A percentile compares a stretch with the other conserved stretches of the same genome.
These are phyloP conservation scores for Eurotiales sp. DNA, from an alignment of 2,329 filamentous ascomycete genomes.

Conservation along the genomic window DNA sequence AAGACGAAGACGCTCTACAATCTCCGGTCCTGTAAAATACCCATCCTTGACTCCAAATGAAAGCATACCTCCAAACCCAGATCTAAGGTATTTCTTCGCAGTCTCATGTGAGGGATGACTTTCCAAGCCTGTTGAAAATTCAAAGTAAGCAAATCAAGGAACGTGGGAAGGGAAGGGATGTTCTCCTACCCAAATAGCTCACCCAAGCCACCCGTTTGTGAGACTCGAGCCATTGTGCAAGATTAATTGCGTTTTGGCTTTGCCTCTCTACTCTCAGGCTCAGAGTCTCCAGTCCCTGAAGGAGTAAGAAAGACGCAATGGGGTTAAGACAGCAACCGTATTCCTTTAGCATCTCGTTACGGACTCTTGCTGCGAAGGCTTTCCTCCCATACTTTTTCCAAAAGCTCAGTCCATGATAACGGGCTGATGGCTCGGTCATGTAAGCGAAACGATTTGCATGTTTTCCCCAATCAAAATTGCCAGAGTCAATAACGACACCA, in stretches of 20 bases:
- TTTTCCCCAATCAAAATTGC: slow-evolving; percentile 74
- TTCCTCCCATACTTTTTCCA: too few relatives aligned
- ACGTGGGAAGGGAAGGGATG: too few relatives aligned
- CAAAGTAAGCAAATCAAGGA: too few relatives aligned
- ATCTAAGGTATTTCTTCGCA: slow-evolving; percentile 76
- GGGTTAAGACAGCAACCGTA: slow-evolving; percentile 81
- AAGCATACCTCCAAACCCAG: slow-evolving; percentile 79
- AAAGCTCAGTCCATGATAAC: too few relatives aligned
- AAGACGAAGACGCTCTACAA: too few relatives aligned
- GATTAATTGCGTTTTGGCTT: slow-evolving; percentile 69
- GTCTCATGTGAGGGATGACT: slow-evolving; percentile 70
- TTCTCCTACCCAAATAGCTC: slow-evolving; percentile 82
- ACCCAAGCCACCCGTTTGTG: slow-evolving; percentile 81
- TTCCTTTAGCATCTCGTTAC: too few relatives aligned
- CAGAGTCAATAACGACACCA: slow-evolving; percentile 75
- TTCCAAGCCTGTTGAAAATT: too few relatives aligned
- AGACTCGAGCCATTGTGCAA: slow-evolving; percentile 74
- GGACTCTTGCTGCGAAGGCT: too few relatives aligned
- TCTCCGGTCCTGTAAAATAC: slow-evolving; percentile 69
- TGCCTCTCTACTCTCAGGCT: slow-evolving; percentile 77
- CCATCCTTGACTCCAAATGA: slow-evolving; percentile 86
- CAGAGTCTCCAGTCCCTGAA: slow-evolving; percentile 85
- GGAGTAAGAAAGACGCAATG: slow-evolving; percentile 82
- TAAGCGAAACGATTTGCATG: slow-evolving; percentile 52
- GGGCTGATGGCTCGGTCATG: too few relatives aligned